Evolutionary conservation across 2,329 filamentous ascomycete genomes (phyloP).

Genomic region (Fusarium oxysporum): DNA sequence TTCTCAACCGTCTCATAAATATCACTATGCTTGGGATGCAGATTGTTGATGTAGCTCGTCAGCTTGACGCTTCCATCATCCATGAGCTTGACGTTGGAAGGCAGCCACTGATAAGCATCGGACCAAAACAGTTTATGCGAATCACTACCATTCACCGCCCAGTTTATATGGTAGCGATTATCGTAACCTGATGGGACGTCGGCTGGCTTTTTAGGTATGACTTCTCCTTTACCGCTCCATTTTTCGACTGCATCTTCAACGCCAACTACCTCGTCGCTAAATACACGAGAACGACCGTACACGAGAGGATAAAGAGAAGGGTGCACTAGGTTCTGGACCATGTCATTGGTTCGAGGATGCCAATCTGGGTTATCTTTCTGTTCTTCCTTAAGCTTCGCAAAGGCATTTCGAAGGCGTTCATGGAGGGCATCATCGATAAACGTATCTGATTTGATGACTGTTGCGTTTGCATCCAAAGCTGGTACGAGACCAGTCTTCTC

Average conservation of each 20-base stretch:
- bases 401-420: constrained; percentile 14
- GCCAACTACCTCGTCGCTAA: constrained; percentile 48
- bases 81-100: constrained; percentile 54
- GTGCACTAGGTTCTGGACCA: constrained; percentile 30
- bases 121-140: constrained; percentile 64
- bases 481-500: constrained; percentile 52
- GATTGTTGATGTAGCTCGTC: constrained; percentile 60
- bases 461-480: constrained; percentile 36
- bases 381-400: constrained; percentile 31
- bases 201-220: constrained; percentile 45
- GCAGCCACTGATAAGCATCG: constrained; percentile 45
- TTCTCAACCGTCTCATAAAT: constrained; percentile 47
- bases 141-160: constrained; percentile 59
- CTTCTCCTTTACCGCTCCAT: constrained; percentile 39
- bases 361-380: constrained; percentile 33
- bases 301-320: constrained; percentile 38
- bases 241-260: constrained; percentile 36
- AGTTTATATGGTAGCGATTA: neutral
- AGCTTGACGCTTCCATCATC: constrained; percentile 49
- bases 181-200: constrained; percentile 13
- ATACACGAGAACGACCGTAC: constrained; percentile 47
- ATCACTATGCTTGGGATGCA: constrained; percentile 52
- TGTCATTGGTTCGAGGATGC: constrained; percentile 12
- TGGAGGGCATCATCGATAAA: constrained; percentile 22
- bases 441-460: constrained; percentile 41